Percentiles rank a stretch among this genome's conserved stretches.
phyloP scores from a whole-genome alignment of 371 early-diverging fungal genomes.

The Parasitella parasitica region DNA sequence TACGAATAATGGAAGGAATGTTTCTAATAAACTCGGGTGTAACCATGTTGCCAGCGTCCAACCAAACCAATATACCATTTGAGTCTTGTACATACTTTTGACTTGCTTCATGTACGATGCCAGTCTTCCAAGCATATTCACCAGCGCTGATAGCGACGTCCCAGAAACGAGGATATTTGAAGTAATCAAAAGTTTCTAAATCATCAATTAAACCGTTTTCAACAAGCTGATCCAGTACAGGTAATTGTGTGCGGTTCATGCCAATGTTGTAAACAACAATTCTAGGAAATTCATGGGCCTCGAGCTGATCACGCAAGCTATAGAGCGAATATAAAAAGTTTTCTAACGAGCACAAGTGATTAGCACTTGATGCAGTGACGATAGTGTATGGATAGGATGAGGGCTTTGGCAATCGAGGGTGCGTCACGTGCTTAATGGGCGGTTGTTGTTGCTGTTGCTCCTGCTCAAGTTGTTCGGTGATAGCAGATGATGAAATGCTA shows the following conservation, averaged over 20 bases:
- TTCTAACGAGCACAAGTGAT: slow-evolving; percentile 59
- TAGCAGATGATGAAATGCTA: neutral
- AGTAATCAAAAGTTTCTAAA: slow-evolving; percentile 41
- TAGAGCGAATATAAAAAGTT: slow-evolving; percentile 49
- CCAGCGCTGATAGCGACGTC: slow-evolving; percentile 47
- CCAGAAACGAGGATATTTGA: slow-evolving; percentile 54
- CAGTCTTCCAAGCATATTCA: slow-evolving; percentile 62
- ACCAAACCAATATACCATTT: slow-evolving; percentile 52
- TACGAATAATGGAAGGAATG: slow-evolving; percentile 37
- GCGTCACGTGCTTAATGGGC: slow-evolving; percentile 11
- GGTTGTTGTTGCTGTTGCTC: neutral
- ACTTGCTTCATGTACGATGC: slow-evolving; percentile 53
- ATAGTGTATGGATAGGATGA: slow-evolving; percentile 41
- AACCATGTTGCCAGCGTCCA: slow-evolving; percentile 54
- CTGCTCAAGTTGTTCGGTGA: neutral
- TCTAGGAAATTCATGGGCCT: slow-evolving; percentile 26
- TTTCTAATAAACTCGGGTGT: slow-evolving; percentile 43
- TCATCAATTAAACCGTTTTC: slow-evolving; percentile 37
- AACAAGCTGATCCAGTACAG: slow-evolving; percentile 25
- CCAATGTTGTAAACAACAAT: slow-evolving; percentile 41
- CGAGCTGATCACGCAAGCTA: slow-evolving; percentile 26
- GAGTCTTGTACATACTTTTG: slow-evolving; percentile 9
- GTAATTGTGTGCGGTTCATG: slow-evolving; percentile 28
- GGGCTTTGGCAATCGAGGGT: slow-evolving; percentile 7
- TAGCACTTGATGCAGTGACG: slow-evolving; percentile 55